Percentiles rank a stretch among this genome's conserved stretches.
Evolutionary conservation across 176 grass and related monocot genomes (phyloP).

Genomic region (Alloteropsis semialata): DNA sequence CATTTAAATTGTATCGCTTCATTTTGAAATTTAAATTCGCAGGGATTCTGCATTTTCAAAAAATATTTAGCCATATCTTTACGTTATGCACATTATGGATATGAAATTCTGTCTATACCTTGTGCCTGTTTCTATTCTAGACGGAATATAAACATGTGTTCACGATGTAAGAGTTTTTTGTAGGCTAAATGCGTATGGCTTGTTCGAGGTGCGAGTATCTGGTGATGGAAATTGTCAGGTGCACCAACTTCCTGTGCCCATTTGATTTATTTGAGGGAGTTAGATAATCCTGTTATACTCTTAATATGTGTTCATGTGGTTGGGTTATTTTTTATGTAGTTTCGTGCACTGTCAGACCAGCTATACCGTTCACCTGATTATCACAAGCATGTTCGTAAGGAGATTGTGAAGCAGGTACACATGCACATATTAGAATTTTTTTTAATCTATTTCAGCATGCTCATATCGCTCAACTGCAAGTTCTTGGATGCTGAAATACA

Average conservation of each 20-base stretch:
- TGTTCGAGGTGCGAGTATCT: conserved; percentile 85
- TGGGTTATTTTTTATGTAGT: conserved; percentile 41
- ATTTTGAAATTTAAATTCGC: background rate
- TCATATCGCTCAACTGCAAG: background rate
- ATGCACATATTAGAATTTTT: background rate
- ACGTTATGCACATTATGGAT: no score
- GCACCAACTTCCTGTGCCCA: background rate
- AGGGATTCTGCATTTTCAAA: background rate
- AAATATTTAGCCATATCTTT: conserved; percentile 23
- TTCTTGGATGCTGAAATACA: background rate
- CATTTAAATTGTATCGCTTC: no score
- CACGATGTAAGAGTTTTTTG: conserved; percentile 27
- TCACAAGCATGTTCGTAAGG: conserved; percentile 93
- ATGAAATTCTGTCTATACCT: no score
- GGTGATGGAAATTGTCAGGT: conserved; percentile 99
- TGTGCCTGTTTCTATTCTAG: conserved; percentile 8
- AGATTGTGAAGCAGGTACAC: conserved; percentile 94
- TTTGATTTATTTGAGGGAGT: conserved; percentile 23
- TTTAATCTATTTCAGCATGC: conserved; percentile 7
- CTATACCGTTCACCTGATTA: conserved; percentile 80
- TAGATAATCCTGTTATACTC: background rate
- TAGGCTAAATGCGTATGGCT: conserved; percentile 86
- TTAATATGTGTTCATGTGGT: conserved; percentile 5
- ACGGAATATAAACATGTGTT: conserved; percentile 7
- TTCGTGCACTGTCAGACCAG: conserved; percentile 96